These are phyloP conservation scores for Phytophthora constricta DNA, from an alignment of 352 stramenopile genomes.

Conservation along the genomic window DNA sequence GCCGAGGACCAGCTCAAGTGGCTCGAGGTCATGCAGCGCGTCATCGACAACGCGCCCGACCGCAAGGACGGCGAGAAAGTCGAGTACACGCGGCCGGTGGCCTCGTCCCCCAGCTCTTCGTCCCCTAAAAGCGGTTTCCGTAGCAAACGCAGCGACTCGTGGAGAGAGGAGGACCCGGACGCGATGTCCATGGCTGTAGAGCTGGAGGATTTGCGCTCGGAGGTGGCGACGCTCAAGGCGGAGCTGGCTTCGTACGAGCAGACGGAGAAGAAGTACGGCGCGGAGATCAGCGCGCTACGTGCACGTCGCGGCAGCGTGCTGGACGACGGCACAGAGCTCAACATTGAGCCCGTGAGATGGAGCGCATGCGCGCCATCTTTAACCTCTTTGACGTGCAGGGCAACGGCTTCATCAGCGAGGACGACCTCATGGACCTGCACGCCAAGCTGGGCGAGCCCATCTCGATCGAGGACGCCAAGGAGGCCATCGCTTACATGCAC, in stretches of 20 bases:
- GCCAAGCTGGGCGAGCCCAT: slow-evolving; percentile 86
- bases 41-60: slow-evolving; percentile 73
- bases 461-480: slow-evolving; percentile 70
- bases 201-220: slow-evolving; percentile 76
- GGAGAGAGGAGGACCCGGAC: slow-evolving; percentile 80
- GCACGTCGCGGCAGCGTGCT: slow-evolving; percentile 71
- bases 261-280: slow-evolving; percentile 78
- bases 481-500: slow-evolving; percentile 80
- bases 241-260: slow-evolving; percentile 81
- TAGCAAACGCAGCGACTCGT: slow-evolving; percentile 72
- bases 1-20: slow-evolving; percentile 71
- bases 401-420: slow-evolving; percentile 80
- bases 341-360: slow-evolving; percentile 85
- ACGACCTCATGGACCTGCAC: slow-evolving; percentile 82
- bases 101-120: slow-evolving; percentile 58
- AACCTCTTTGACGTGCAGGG: slow-evolving; percentile 83
- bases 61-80: slow-evolving; percentile 68
- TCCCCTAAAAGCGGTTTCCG: slow-evolving; percentile 60
- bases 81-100: slow-evolving; percentile 72
- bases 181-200: slow-evolving; percentile 67
- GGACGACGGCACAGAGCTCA: slow-evolving; percentile 81
- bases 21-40: slow-evolving; percentile 71
- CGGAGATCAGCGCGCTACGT: slow-evolving; percentile 58
- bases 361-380: slow-evolving; percentile 88
- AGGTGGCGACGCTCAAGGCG: slow-evolving; percentile 73